These are phyloP conservation scores for Myxozyma geophila DNA, from an alignment of 805 yeast species.

Conservation along the genomic window DNA sequence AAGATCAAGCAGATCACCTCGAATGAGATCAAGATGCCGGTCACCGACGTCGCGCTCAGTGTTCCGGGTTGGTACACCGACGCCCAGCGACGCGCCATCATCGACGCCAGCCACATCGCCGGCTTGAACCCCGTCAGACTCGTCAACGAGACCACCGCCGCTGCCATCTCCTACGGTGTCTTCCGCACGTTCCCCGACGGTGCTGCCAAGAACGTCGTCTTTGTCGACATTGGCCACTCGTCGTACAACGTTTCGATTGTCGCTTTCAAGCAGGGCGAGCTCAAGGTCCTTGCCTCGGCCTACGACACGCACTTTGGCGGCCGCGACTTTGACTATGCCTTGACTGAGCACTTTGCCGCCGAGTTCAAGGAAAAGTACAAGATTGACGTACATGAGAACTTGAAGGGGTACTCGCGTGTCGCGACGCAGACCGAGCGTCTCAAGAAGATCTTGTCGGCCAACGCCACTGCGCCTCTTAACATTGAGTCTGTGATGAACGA, in stretches of 20 bases:
- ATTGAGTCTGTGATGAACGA: slow-evolving; percentile 97
- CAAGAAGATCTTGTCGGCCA: slow-evolving; percentile 96
- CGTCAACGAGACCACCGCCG: slow-evolving; percentile 96
- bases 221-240: slow-evolving; percentile 97
- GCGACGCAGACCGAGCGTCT: slow-evolving; percentile 88
- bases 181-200: slow-evolving; percentile 96
- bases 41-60: slow-evolving; percentile 87
- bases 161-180: slow-evolving; percentile 99
- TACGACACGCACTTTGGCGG: slow-evolving; percentile 98
- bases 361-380: slow-evolving; percentile 84
- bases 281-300: slow-evolving; percentile 89
- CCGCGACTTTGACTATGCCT: slow-evolving; percentile 91
- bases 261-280: slow-evolving; percentile 93
- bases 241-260: slow-evolving; percentile 88
- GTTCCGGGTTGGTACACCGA: slow-evolving; percentile 98
- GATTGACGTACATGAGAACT: slow-evolving; percentile 84
- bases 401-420: slow-evolving; percentile 94
- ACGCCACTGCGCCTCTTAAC: slow-evolving; percentile 89
- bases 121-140: slow-evolving; percentile 98
- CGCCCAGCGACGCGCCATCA: slow-evolving; percentile 92
- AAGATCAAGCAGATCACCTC: slow-evolving; percentile 81
- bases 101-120: slow-evolving; percentile 94
- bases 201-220: slow-evolving; percentile 78
- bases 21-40: slow-evolving; percentile 79
- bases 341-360: slow-evolving; percentile 92